These are phyloP conservation scores for Citrullus amarus DNA, from an alignment of 306 rosid genomes.

Conservation along the genomic window DNA sequence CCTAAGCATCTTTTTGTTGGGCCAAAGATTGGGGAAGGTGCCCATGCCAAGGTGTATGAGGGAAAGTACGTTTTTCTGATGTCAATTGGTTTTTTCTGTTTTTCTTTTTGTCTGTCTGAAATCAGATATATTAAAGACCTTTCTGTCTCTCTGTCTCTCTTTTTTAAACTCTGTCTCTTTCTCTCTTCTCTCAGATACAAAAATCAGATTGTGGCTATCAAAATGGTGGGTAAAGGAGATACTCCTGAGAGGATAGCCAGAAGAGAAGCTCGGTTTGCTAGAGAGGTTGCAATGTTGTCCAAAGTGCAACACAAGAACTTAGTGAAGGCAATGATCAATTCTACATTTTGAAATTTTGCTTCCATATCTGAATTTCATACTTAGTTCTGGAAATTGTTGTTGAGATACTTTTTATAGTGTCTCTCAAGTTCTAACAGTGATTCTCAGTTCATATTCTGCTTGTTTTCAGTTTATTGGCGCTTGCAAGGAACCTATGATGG, in stretches of 20 bases:
- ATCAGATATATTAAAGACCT: not conserved
- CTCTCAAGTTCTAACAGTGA: not conserved
- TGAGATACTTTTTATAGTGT: not conserved
- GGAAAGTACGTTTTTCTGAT: conserved; percentile 75
- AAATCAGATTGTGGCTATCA: conserved; percentile 75
- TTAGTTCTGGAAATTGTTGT: not conserved
- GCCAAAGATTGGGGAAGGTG: conserved; percentile 90
- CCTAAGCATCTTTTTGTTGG: conserved; percentile 87
- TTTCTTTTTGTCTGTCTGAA: not conserved
- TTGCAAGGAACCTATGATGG: conserved; percentile 94
- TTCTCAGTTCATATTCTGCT: not conserved
- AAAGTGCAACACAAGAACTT: conserved; percentile 89
- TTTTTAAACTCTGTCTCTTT: conserved; percentile 4
- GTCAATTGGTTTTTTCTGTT: not conserved
- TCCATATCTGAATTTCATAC: not conserved
- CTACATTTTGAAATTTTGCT: not conserved
- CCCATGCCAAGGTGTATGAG: conserved; percentile 86
- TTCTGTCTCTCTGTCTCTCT: not conserved
- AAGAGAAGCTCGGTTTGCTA: conserved; percentile 69
- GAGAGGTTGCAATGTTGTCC: conserved; percentile 90
- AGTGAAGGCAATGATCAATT: conserved; percentile 43
- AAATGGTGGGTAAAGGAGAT: conserved; percentile 72
- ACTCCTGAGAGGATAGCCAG: conserved; percentile 57
- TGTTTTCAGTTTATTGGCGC: conserved; percentile 78
- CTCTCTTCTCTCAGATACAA: conserved; percentile 46